phyloP scores from a whole-genome alignment of 1,139 yeast species.

The Dujonia santamariae region DNA sequence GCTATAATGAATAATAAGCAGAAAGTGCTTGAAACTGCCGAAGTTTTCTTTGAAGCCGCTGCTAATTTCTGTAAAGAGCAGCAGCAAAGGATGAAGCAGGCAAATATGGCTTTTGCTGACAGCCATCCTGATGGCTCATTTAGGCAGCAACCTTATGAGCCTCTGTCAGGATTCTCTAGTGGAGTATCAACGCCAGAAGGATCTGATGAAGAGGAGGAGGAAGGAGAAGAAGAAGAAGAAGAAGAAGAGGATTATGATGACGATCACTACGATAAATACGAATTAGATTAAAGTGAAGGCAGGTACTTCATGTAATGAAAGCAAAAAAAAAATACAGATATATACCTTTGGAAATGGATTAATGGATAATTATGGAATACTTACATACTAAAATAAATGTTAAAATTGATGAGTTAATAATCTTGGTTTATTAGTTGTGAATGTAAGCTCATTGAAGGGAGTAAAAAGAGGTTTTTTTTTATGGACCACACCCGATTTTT shows the following conservation, averaged over 20 bases:
- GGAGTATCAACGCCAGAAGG: slow-evolving; percentile 13
- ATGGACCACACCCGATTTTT: too few species aligned
- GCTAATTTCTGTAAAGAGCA: slow-evolving; percentile 33
- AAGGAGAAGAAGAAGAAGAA: slow-evolving; percentile 4
- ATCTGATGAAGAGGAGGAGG: slow-evolving; percentile 11
- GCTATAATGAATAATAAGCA: slow-evolving; percentile 36
- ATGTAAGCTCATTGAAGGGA: too few species aligned
- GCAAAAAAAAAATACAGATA: too few species aligned
- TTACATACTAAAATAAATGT: neutral
- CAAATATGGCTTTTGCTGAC: slow-evolving; percentile 25
- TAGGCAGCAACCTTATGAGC: slow-evolving; percentile 2
- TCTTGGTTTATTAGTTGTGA: neutral
- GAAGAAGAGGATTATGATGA: slow-evolving; percentile 3
- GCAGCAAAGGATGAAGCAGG: slow-evolving; percentile 20
- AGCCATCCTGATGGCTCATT: slow-evolving; percentile 24
- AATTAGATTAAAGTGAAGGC: slow-evolving; percentile 2
- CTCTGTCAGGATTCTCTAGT: slow-evolving; percentile 8
- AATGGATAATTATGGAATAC: too few species aligned
- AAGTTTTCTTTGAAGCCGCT: slow-evolving; percentile 29
- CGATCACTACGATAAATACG: slow-evolving; percentile 1
- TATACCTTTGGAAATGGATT: too few species aligned
- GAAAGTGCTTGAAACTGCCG: slow-evolving; percentile 30
- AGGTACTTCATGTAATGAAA: too few species aligned
- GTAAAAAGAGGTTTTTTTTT: too few species aligned
- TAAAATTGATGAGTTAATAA: too few species aligned